Base-by-base conservation (phyloP, 2,329 filamentous ascomycete genomes). In the Alternaria alternata region DNA sequence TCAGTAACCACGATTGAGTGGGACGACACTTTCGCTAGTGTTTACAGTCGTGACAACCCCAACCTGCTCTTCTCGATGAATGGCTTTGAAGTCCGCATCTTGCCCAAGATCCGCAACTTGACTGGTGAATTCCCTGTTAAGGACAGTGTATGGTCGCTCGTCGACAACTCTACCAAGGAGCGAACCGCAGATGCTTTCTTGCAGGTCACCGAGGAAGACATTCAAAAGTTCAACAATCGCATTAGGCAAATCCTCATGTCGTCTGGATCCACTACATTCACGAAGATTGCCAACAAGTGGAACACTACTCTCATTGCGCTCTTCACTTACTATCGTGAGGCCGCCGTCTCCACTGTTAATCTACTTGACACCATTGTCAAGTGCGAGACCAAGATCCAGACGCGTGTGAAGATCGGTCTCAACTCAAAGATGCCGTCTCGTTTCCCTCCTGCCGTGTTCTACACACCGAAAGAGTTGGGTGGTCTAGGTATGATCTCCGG, bases 281-380 rank as follows among this genome's bases (percentile, higher is more conserved):
- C 95, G 46, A 99, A 99, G 86, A 99, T 99, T 74, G 95, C 96
- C 47, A 99, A 99, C 82, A 99, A 99, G 82, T 99, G 96, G 95
- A 99, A 99, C 80, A 99, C 95, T 0, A 95, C 93, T 1, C 81
- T 99, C 68, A 99, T 99, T 73, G 94, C 95, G 0, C 86, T 99
- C 26, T 99, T 99, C 81, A 98, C 95, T 0, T 99, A 99, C 80
- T 99, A 99, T 77, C 92, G 95, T 77, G 95, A 99, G 77, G 95
- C 95, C 48, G 95, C 95, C 16, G 94, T 98, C 1, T 97, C 94
- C 1, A 99, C 96, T 0, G 92, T 98, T 62, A 91, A 93, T 63
- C 84, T 99, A 5, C 86, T 99, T 3, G 95, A 99, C 76, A 97
- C 94, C 0, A 99, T 99, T 70, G 95, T 99, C 77, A 99, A 99